Base-by-base conservation (phyloP, 2,329 filamentous ascomycete species). In the Eutypella sp. region DNA sequence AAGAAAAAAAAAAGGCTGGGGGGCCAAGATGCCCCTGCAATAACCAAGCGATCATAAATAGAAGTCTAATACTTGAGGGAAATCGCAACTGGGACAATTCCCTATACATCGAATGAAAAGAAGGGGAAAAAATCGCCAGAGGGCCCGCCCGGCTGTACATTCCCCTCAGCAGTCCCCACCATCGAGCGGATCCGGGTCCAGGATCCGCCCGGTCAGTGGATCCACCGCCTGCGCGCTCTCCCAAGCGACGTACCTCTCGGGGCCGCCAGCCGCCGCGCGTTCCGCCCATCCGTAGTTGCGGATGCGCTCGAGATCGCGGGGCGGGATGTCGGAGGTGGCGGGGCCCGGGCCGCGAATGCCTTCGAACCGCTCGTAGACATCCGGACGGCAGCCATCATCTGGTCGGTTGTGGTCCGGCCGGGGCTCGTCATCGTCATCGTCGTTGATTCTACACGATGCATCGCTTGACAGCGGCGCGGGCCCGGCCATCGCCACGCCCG, bases 381-480 rank as follows among this genome's bases (percentile, higher is more conserved):
- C 48, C 5, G 54, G 52, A 18, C 37, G 23, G 2, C 23, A 5
- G 24, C 23, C 2, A 33, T 39, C 11, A 13, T 13, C 31, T 13
- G 31, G 31, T 9, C 57, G 50, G 15, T 24, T 27, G 22, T 43
- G 39, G 9, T 50, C 45, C 20, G 53, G 31, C 15, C 37, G 19
- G 2, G 54, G 47, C 13, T 52, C 47, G 15, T 42, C 41, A 20
- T 56, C 55, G 15, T 54, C 44, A 29, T 59, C 54, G 22, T 49
- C 53, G 29, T 59, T 52, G 52, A 54, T 57, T 33, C 57, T 57
- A n/a, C n/a, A n/a, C n/a, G n/a, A n/a, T n/a, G n/a, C n/a, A n/a
- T n/a, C n/a, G n/a, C n/a, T n/a, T n/a, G n/a, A n/a, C n/a, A n/a
- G n/a, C n/a, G n/a, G n/a, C n/a, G n/a, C n/a, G n/a, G n/a, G 25